Base-by-base conservation (phyloP, 2,329 filamentous ascomycete genomes). In the Alternaria dauci region DNA sequence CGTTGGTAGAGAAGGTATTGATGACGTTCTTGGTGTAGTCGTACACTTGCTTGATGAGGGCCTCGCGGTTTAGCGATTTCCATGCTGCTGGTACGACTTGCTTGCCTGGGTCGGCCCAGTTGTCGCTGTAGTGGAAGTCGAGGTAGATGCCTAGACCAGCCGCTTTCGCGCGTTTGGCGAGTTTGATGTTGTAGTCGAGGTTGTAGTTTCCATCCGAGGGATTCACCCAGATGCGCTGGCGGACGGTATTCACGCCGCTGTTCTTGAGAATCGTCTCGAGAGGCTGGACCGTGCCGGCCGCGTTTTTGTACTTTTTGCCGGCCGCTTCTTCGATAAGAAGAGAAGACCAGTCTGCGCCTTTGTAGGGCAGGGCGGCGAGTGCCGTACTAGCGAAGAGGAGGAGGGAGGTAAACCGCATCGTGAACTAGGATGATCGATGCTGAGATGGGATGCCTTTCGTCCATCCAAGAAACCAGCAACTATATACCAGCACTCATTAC, bases 181-280 rank as follows among this genome's bases (percentile, higher is more conserved):
- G 82, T 55, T 85, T 79, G 63, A 93, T 73, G 72, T 91, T 92
- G 78, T 92, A 92, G 59, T 86, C 86, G 42, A 92, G 81, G 75
- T 90, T 85, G 76, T 92, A 92, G 66, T 84, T 82, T 46, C 88
- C 88, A 66, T 86, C 83, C 11, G 84, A 67, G 0, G 76, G 76
- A 67, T 89, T 90, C 25, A 92, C 89, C 90, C 89, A 92, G 43
- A 92, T 77, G 26, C 90, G 84, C 74, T 92, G 89, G 18, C 89
- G 86, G 46, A 91, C 86, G 0, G 87, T 89, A 76, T 91, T 92
- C 67, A 91, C 85, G 14, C 89, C 90, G 28, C 82, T 85, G 11
- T 79, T 79, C 4, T 81, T 84, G 4, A 92, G 78, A 54, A 92
- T 91, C 2, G 79, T 82, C 70, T 92, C 90, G 1, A 92, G 81